Evolutionary conservation across 768 basidiomycete genomes (phyloP).

Genomic region (Tylopilus plumbeoviolaceoides): DNA sequence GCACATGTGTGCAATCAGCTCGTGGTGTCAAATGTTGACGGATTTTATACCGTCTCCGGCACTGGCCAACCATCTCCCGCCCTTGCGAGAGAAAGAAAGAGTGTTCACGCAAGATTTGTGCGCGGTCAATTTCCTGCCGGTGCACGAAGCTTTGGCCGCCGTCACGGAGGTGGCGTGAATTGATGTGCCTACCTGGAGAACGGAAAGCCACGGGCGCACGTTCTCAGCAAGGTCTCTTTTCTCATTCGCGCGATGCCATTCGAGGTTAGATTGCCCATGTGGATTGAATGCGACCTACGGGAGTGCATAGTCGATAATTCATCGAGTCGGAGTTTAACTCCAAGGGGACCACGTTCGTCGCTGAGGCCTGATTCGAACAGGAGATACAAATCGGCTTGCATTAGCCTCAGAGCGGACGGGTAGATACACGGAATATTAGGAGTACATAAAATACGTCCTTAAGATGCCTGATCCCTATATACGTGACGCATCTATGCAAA

Average conservation of each 20-base stretch:
- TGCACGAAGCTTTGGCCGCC: conserved; percentile 1
- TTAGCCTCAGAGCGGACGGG: conserved; percentile 10
- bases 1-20: conserved; percentile 11
- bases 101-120: conserved; percentile 67
- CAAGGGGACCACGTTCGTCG: background rate
- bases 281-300: conserved; percentile 11
- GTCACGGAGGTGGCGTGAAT: background rate
- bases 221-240: conserved; percentile 15
- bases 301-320: conserved; percentile 8
- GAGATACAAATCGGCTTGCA: conserved; percentile 12
- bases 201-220: conserved; percentile 28
- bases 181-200: conserved; percentile 30
- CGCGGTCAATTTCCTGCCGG: conserved; percentile 32
- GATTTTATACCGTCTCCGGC: conserved; percentile 67
- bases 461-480: conserved; percentile 34
- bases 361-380: background rate
- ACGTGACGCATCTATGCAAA: conserved; percentile 28
- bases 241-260: conserved; percentile 22
- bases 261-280: conserved; percentile 22
- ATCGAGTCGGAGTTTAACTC: background rate
- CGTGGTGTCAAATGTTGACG: conserved; percentile 1
- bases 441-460: conserved; percentile 34
- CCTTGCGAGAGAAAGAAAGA: conserved; percentile 55
- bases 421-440: conserved; percentile 31
- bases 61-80: conserved; percentile 60